A percentile compares a stretch with the other conserved stretches of the same genome.
phyloP scores from a whole-genome alignment of 2,329 filamentous ascomycete species.

The Nemania diffusa region DNA sequence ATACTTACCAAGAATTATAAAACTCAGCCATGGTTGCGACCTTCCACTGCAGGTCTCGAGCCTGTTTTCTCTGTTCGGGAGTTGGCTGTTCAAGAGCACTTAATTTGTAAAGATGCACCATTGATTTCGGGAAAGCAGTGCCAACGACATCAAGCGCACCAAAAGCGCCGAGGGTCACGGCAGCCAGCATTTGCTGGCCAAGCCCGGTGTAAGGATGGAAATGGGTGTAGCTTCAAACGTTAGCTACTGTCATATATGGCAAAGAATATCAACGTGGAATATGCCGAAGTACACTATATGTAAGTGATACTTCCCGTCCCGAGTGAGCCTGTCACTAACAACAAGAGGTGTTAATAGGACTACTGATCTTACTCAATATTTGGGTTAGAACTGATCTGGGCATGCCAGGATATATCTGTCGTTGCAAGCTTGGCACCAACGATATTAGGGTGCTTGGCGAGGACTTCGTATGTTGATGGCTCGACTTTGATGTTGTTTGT shows the following conservation, averaged over 20 bases:
- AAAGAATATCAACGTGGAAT: slow-evolving; percentile 1
- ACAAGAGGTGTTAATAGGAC: background rate
- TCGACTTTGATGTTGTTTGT: slow-evolving; percentile 70
- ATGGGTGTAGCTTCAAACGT: slow-evolving; percentile 55
- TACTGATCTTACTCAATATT: slow-evolving; percentile 58
- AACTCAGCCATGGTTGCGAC: slow-evolving; percentile 35
- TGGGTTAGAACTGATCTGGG: slow-evolving; percentile 70
- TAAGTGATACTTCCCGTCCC: background rate
- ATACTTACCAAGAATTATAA: slow-evolving; percentile 33
- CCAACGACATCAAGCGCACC: slow-evolving; percentile 75
- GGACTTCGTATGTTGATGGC: slow-evolving; percentile 65
- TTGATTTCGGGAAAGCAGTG: slow-evolving; percentile 71
- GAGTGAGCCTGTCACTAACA: background rate
- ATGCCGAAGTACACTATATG: background rate
- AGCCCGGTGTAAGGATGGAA: slow-evolving; percentile 74
- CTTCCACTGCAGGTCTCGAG: slow-evolving; percentile 66
- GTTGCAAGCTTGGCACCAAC: slow-evolving; percentile 74
- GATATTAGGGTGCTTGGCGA: slow-evolving; percentile 72
- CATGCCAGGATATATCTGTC: slow-evolving; percentile 72
- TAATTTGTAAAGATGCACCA: slow-evolving; percentile 67
- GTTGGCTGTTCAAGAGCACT: slow-evolving; percentile 50
- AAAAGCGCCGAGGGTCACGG: slow-evolving; percentile 70
- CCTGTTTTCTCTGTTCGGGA: slow-evolving; percentile 61
- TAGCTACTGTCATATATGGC: slow-evolving; percentile 11
- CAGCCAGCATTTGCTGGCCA: slow-evolving; percentile 73